phyloP scores from a whole-genome alignment of 1,139 yeast genomes.

The Yamadazyma songkhlaensis region DNA sequence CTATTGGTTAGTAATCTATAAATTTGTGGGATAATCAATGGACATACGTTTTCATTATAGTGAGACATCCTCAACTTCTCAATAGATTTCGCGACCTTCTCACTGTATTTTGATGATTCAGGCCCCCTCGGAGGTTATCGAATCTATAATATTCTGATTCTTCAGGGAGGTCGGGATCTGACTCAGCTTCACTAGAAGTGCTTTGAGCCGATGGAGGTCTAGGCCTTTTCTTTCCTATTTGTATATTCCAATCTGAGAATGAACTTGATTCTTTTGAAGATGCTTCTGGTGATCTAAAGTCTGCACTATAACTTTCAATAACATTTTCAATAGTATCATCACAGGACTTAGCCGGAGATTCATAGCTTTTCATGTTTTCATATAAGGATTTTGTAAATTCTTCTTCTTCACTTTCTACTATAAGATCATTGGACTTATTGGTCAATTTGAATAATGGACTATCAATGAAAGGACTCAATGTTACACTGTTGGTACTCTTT shows the following conservation, averaged over 20 bases:
- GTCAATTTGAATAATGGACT: too few relatives aligned
- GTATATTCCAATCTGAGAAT: too few relatives aligned
- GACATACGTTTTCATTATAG: slow-evolving; percentile 7
- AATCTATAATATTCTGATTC: slow-evolving; percentile 1
- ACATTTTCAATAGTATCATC: slow-evolving; percentile 10
- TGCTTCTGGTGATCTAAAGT: neutral
- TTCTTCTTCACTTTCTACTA: neutral
- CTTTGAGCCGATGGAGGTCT: neutral
- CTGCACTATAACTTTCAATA: slow-evolving; percentile 9
- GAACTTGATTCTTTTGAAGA: too few relatives aligned
- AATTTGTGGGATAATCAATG: neutral
- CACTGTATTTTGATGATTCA: slow-evolving; percentile 6
- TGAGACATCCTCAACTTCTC: slow-evolving; percentile 8
- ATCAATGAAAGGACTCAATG: too few relatives aligned
- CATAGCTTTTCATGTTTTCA: neutral
- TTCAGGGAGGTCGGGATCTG: neutral
- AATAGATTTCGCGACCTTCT: slow-evolving; percentile 10
- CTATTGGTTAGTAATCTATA: slow-evolving; percentile 8
- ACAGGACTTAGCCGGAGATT: neutral
- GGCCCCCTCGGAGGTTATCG: slow-evolving; percentile 9
- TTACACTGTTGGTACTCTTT: too few relatives aligned
- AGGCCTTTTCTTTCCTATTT: too few relatives aligned
- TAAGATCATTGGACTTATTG: neutral
- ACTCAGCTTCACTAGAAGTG: neutral
- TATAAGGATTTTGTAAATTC: slow-evolving; percentile 1